These are phyloP conservation scores for Metarhizium brunneum DNA, from an alignment of 2,329 filamentous ascomycete genomes.

Conservation along the genomic window DNA sequence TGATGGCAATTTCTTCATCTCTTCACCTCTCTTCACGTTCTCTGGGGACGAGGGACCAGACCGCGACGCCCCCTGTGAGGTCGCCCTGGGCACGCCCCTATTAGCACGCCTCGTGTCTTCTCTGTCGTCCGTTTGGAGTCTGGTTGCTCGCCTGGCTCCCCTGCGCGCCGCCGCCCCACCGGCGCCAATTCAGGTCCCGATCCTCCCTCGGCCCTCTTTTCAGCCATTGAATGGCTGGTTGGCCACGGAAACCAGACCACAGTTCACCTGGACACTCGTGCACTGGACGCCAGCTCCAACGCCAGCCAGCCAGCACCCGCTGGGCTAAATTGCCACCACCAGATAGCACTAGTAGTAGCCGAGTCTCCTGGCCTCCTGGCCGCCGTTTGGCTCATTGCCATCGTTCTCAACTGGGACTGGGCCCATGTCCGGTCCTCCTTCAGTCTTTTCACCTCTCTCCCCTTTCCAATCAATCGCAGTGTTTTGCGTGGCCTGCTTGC, in stretches of 20 bases:
- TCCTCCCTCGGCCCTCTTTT: not conserved
- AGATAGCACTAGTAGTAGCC: no score
- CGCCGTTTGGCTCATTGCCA: not conserved
- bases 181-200: not conserved
- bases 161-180: not conserved
- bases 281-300: not conserved
- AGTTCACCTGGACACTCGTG: not conserved
- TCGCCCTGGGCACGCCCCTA: no score
- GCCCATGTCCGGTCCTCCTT: constrained; percentile 4
- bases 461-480: constrained; percentile 3
- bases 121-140: no score
- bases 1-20: no score
- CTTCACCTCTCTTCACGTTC: no score
- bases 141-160: not conserved
- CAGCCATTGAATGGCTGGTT: not conserved
- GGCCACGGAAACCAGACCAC: not conserved
- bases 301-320: not conserved
- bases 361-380: not conserved
- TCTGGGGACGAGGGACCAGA: no score
- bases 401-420: not conserved
- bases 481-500: not conserved
- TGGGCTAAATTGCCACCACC: no score
- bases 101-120: not conserved
- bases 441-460: constrained; percentile 12
- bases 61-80: no score